phyloP scores from a whole-genome alignment of 768 basidiomycete genomes.

The Fistulinella prunicolor region DNA sequence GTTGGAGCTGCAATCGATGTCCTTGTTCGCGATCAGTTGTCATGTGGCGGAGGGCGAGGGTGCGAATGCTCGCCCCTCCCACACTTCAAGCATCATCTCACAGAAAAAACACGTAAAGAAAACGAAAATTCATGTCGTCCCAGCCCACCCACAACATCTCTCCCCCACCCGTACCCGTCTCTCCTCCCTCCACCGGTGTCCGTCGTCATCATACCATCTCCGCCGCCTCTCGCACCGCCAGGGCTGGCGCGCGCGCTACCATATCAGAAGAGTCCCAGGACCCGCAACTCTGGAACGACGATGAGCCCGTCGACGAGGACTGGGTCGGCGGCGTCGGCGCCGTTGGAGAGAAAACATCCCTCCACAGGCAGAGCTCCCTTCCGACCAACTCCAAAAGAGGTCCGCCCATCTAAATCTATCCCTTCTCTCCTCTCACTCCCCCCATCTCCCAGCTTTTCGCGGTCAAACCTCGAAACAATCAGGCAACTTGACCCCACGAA shows the following conservation, averaged over 20 bases:
- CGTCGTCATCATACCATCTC: conserved; percentile 84
- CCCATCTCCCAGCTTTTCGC: conserved; percentile 45
- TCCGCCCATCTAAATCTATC: conserved; percentile 29
- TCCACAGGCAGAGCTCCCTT: conserved; percentile 79
- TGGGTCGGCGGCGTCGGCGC: conserved; percentile 82
- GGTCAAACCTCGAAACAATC: conserved; percentile 48
- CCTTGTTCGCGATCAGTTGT: conserved; percentile 7
- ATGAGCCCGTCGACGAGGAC: conserved; percentile 75
- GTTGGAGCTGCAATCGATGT: conserved; percentile 2
- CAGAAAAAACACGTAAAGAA: conserved; percentile 6
- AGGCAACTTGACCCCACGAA: conserved; percentile 65
- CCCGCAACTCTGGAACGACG: conserved; percentile 63
- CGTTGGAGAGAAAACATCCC: conserved; percentile 76
- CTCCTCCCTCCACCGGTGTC: conserved; percentile 46
- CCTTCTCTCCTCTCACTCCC: conserved; percentile 1
- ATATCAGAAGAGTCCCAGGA: conserved; percentile 68
- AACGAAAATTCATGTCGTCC: too few relatives aligned
- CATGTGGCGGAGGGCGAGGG: conserved; percentile 25
- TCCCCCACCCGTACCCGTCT: conserved; percentile 40
- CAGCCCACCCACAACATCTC: conserved; percentile 40
- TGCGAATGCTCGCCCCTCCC: conserved; percentile 15
- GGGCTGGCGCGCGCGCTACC: conserved; percentile 56
- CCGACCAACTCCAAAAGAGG: conserved; percentile 80
- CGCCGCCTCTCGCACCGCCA: conserved; percentile 62
- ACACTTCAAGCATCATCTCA: background rate